A percentile compares a stretch with the other conserved stretches of the same genome.
Conservation (phyloP, 225 moss, liverwort and hornwort genomes). For the Antitrichia curtipendula region DNA sequence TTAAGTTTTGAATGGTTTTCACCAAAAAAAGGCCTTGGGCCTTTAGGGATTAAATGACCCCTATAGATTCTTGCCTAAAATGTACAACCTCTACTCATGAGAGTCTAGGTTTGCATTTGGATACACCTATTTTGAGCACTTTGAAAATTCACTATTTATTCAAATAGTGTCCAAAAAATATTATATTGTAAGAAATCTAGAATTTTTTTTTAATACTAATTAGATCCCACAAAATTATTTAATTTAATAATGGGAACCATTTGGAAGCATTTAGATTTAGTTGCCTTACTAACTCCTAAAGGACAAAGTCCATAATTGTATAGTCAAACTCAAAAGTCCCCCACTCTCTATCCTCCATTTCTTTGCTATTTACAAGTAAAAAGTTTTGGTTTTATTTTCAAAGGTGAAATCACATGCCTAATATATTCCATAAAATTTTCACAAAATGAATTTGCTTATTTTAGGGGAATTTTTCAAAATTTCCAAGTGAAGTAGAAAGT, state of each 20-base stretch:
- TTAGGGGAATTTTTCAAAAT: background rate
- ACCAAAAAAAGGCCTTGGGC: too few species aligned
- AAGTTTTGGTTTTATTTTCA: background rate
- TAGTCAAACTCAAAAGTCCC: background rate
- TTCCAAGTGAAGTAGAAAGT: background rate
- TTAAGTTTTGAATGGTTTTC: too few species aligned
- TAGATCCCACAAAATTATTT: background rate
- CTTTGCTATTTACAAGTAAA: background rate
- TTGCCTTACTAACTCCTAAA: background rate
- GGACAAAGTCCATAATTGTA: accelerated
- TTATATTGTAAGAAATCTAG: background rate
- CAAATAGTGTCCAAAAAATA: background rate
- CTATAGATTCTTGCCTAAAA: background rate
- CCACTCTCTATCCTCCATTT: background rate
- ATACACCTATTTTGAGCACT: background rate
- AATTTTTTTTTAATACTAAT: background rate
- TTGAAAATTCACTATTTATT: background rate
- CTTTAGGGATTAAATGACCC: too few species aligned
- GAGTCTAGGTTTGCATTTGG: background rate
- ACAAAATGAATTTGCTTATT: background rate
- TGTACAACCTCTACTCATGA: background rate
- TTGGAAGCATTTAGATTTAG: background rate
- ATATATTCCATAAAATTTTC: background rate
- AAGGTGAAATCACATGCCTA: background rate
- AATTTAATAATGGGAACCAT: background rate